Conservation (phyloP, 2,329 filamentous ascomycete genomes). For the Capronia americana region DNA sequence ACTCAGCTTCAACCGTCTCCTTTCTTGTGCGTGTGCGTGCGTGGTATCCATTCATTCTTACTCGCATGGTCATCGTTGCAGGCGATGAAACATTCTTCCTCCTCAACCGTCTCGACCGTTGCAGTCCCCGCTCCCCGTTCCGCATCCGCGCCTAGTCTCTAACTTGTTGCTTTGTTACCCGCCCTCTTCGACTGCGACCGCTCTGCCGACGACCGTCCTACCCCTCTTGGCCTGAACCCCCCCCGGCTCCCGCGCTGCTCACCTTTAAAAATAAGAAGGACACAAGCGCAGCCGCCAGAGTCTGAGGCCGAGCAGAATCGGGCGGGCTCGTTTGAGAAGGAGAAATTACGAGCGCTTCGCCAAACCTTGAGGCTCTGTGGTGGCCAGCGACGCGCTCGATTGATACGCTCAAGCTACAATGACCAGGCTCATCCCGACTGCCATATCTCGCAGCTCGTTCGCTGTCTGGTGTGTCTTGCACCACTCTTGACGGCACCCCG, state of each 20-base stretch:
- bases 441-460: constrained; percentile 41
- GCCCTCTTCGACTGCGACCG: constrained; percentile 17
- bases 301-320: constrained; percentile 11
- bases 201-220: constrained; percentile 36
- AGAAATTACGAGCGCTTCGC: constrained; percentile 35
- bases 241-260: neutral
- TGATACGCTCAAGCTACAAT: constrained; percentile 40
- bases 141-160: constrained; percentile 27
- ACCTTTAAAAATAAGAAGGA: constrained; percentile 10
- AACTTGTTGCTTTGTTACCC: constrained; percentile 9
- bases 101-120: constrained; percentile 26
- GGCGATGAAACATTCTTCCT: constrained; percentile 36
- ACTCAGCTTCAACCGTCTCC: constrained; percentile 22
- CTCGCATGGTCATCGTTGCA: constrained; percentile 32
- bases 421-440: constrained; percentile 39
- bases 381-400: constrained; percentile 24
- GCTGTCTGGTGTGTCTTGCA: constrained; percentile 38
- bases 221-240: constrained; percentile 22
- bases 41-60: constrained; percentile 31
- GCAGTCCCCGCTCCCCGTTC: constrained; percentile 26
- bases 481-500: constrained; percentile 37
- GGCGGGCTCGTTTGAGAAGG: constrained; percentile 25
- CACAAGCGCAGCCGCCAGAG: constrained; percentile 4
- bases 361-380: constrained; percentile 35
- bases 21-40: constrained; percentile 18